These are phyloP conservation scores for Xerocomellus amylosporus DNA, from an alignment of 768 basidiomycete genomes.

Conservation along the genomic window DNA sequence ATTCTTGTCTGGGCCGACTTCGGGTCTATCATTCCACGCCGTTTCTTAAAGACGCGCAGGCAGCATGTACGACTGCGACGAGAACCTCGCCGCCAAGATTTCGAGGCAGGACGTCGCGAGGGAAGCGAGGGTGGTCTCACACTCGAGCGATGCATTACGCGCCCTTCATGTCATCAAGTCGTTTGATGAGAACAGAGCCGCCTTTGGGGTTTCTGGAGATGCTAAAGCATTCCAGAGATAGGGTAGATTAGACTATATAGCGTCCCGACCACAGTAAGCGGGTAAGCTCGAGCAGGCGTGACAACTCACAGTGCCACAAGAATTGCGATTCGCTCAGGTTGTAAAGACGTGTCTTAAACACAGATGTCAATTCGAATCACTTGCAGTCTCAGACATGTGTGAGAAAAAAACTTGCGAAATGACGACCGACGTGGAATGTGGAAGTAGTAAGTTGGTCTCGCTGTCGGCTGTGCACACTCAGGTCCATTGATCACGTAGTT, in stretches of 20 bases:
- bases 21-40: slow-evolving; percentile 52
- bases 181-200: slow-evolving; percentile 54
- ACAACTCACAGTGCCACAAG: too few relatives aligned
- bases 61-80: slow-evolving; percentile 10
- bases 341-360: not conserved
- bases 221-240: slow-evolving; percentile 24
- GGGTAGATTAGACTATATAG: not conserved
- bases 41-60: slow-evolving; percentile 25
- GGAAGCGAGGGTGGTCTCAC: slow-evolving; percentile 48
- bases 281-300: too few relatives aligned
- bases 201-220: slow-evolving; percentile 59
- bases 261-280: too few relatives aligned
- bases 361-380: not conserved
- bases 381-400: not conserved
- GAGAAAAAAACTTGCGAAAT: slow-evolving; percentile 15
- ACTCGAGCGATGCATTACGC: slow-evolving; percentile 56
- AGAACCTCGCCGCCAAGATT: slow-evolving; percentile 12
- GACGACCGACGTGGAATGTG: not conserved
- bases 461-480: too few relatives aligned
- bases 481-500: not conserved
- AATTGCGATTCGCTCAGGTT: too few relatives aligned
- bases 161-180: slow-evolving; percentile 63
- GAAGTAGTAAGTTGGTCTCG: too few relatives aligned
- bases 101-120: slow-evolving; percentile 49
- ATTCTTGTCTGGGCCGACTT: slow-evolving; percentile 74